Percentiles rank a stretch among this genome's conserved stretches.
Conservation (phyloP, 2,329 filamentous ascomycete species). For the Phaeosphaeriaceae sp. region DNA sequence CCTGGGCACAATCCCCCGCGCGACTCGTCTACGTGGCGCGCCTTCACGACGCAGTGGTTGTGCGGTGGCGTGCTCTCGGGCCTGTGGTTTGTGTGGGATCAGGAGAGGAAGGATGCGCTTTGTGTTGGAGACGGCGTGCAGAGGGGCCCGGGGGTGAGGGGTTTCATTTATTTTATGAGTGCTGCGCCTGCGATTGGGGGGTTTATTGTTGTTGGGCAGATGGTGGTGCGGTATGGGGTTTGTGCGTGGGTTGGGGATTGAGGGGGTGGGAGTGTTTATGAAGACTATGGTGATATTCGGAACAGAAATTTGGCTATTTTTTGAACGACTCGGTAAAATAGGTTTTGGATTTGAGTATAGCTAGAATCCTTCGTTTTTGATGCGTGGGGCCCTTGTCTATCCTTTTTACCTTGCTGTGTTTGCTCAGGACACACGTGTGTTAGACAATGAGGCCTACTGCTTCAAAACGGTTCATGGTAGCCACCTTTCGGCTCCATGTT, state of each 20-base stretch:
- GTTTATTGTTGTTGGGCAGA: slow-evolving; percentile 36
- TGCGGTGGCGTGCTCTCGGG: slow-evolving; percentile 14
- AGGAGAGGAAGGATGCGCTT: slow-evolving; percentile 22
- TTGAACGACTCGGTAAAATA: too few species aligned
- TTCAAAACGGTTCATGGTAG: too few species aligned
- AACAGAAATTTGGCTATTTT: too few species aligned
- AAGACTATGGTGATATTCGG: too few species aligned
- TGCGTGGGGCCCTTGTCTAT: too few species aligned
- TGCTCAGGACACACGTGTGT: too few species aligned
- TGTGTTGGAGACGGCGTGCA: background rate
- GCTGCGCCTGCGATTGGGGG: slow-evolving; percentile 29
- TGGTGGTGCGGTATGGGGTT: slow-evolving; percentile 34
- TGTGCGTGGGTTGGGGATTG: slow-evolving; percentile 23
- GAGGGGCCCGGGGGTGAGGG: slow-evolving; percentile 2
- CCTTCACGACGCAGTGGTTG: slow-evolving; percentile 33
- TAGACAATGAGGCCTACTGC: too few species aligned
- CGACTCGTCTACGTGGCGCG: slow-evolving; percentile 22
- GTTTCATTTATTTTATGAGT: slow-evolving; percentile 9
- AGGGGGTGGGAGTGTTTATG: background rate
- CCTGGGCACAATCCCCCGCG: slow-evolving; percentile 22
- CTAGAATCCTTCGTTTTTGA: too few species aligned
- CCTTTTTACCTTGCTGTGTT: too few species aligned
- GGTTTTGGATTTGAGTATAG: too few species aligned
- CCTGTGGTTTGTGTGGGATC: slow-evolving; percentile 19
- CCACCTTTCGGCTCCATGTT: too few species aligned